phyloP scores from a whole-genome alignment of 202 grass and related monocot species.

The Dendrocalamus latiflorus region DNA sequence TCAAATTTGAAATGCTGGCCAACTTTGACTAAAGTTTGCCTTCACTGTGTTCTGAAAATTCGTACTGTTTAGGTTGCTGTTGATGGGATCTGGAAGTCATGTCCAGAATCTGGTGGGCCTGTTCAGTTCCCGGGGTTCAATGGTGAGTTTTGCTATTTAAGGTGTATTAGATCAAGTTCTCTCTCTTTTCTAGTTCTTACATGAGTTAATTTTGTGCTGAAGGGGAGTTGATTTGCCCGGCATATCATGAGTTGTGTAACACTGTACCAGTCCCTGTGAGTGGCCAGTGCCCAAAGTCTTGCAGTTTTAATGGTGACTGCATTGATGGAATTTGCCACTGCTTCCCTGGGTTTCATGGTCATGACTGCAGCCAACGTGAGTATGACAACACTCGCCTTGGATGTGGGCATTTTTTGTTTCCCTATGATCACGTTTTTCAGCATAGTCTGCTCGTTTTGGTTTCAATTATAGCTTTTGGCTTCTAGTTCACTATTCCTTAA shows the following conservation, averaged over 20 bases:
- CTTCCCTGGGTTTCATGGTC: constrained; percentile 87
- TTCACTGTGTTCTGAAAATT: neutral
- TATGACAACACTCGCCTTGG: no score
- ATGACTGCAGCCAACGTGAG: constrained; percentile 77
- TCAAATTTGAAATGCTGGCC: neutral
- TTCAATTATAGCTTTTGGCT: no score
- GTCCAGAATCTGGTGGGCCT: no score
- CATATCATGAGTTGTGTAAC: constrained; percentile 82
- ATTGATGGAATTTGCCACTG: constrained; percentile 85
- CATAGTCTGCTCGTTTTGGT: no score
- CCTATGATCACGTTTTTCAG: no score
- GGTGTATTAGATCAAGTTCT: no score
- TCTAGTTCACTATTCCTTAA: no score
- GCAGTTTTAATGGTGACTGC: constrained; percentile 86
- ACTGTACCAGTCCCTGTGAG: constrained; percentile 37
- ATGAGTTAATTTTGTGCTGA: constrained; percentile 33
- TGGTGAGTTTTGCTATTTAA: no score
- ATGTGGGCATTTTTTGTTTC: no score
- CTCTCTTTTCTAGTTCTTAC: no score
- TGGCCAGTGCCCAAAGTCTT: constrained; percentile 69
- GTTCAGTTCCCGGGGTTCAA: no score
- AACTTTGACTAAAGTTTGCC: neutral
- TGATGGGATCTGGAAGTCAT: constrained; percentile 93
- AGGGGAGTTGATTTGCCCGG: constrained; percentile 97
- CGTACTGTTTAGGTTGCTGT: constrained; percentile 68